Evolutionary conservation across 2,329 filamentous ascomycete species (phyloP).

Genomic region (Alternaria rosae): DNA sequence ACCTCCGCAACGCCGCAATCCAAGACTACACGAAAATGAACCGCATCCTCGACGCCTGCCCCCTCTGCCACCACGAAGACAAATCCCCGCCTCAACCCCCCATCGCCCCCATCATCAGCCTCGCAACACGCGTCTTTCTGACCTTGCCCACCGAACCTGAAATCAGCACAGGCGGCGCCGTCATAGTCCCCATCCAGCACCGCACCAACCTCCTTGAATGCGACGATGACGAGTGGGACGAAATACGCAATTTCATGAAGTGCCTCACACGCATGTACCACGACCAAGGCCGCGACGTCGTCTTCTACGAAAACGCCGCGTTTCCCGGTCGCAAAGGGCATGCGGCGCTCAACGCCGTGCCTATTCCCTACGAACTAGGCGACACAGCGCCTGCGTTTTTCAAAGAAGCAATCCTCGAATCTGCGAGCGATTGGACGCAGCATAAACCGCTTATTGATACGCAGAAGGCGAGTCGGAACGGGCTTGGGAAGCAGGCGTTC

Average conservation of each 20-base stretch:
- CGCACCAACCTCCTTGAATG: slow-evolving; percentile 92
- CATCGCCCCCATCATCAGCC: slow-evolving; percentile 81
- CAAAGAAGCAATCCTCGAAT: slow-evolving; percentile 85
- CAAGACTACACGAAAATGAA: slow-evolving; percentile 90
- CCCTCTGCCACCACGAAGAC: slow-evolving; percentile 92
- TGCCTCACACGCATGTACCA: slow-evolving; percentile 92
- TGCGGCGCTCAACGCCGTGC: slow-evolving; percentile 84
- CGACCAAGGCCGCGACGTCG: slow-evolving; percentile 86
- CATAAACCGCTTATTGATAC: slow-evolving; percentile 96
- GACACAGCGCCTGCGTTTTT: slow-evolving; percentile 95
- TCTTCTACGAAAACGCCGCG: slow-evolving; percentile 98
- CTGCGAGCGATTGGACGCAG: slow-evolving; percentile 94
- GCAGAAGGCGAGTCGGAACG: slow-evolving; percentile 66
- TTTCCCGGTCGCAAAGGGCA: slow-evolving; percentile 79
- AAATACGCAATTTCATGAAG: slow-evolving; percentile 99
- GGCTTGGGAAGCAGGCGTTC: slow-evolving; percentile 82
- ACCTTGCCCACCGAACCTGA: slow-evolving; percentile 92
- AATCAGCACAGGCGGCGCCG: slow-evolving; percentile 79
- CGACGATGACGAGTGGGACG: slow-evolving; percentile 99
- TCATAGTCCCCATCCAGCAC: slow-evolving; percentile 89
- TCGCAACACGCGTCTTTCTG: slow-evolving; percentile 85
- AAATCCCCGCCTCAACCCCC: slow-evolving; percentile 70
- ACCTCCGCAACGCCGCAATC: slow-evolving; percentile 87
- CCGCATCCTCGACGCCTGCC: slow-evolving; percentile 83
- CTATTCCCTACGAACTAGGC: slow-evolving; percentile 89